A percentile compares a stretch with the other conserved stretches of the same genome.
These are phyloP conservation scores for Neurospora sp. DNA, from an alignment of 495 filamentous ascomycete species.

Conservation along the genomic window DNA sequence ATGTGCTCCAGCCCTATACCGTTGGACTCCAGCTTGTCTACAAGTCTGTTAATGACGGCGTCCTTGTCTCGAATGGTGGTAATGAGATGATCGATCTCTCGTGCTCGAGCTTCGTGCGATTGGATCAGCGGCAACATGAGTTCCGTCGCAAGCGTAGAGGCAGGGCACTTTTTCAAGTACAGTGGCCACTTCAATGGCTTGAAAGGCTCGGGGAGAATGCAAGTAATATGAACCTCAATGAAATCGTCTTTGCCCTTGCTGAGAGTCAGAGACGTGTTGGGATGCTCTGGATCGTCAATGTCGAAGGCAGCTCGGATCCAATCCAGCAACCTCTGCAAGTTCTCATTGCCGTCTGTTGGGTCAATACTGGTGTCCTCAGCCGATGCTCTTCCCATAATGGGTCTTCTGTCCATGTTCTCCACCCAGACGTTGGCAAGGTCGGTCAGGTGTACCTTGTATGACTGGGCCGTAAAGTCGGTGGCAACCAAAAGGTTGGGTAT, in stretches of 20 bases:
- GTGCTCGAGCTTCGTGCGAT: slow-evolving; percentile 41
- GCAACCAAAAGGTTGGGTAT: slow-evolving; percentile 38
- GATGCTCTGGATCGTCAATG: slow-evolving; percentile 24
- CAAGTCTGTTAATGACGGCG: slow-evolving; percentile 58
- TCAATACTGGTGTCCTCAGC: slow-evolving; percentile 71
- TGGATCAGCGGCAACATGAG: slow-evolving; percentile 62
- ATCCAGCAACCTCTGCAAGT: slow-evolving; percentile 60
- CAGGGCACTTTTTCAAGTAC: slow-evolving; percentile 42
- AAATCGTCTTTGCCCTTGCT: slow-evolving; percentile 20
- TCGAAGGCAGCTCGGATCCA: slow-evolving; percentile 59
- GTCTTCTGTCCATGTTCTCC: slow-evolving; percentile 52
- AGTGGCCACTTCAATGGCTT: slow-evolving; percentile 62
- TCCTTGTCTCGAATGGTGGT: slow-evolving; percentile 65
- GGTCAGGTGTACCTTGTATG: slow-evolving; percentile 68
- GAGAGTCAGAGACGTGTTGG: slow-evolving; percentile 27
- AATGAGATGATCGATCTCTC: slow-evolving; percentile 45
- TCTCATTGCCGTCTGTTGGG: slow-evolving; percentile 62
- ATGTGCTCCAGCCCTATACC: slow-evolving; percentile 57
- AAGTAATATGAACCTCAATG: slow-evolving; percentile 49
- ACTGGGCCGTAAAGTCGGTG: slow-evolving; percentile 26
- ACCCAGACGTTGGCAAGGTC: slow-evolving; percentile 83
- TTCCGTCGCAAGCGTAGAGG: slow-evolving; percentile 44
- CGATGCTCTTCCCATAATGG: slow-evolving; percentile 57
- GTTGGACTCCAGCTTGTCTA: slow-evolving; percentile 67
- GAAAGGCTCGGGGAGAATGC: slow-evolving; percentile 56